A percentile compares a stretch with the other conserved stretches of the same genome.
These are phyloP conservation scores for Lachnellula subtilissima DNA, from an alignment of 2,329 filamentous ascomycete species.

Conservation along the genomic window DNA sequence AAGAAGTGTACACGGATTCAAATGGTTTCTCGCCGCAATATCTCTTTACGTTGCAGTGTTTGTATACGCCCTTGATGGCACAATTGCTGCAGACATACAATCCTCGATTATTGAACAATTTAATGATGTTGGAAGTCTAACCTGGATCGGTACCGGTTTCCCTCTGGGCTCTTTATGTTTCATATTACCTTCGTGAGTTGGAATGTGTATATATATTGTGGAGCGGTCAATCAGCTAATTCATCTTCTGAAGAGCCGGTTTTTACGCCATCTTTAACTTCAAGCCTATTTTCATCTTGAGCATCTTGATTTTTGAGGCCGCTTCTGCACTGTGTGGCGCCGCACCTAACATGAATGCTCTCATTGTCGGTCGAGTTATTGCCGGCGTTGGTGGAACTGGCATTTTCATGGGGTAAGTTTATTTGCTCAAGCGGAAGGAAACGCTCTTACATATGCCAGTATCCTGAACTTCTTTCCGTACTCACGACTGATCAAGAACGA, in stretches of 20 bases:
- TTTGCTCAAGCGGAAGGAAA: neutral
- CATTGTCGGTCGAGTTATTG: slow-evolving; percentile 41
- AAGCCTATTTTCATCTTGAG: slow-evolving; percentile 22
- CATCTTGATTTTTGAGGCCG: slow-evolving; percentile 22
- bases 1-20: neutral
- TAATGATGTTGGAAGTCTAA: slow-evolving; percentile 25
- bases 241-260: neutral
- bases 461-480: slow-evolving; percentile 15
- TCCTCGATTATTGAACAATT: slow-evolving; percentile 25
- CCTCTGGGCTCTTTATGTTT: slow-evolving; percentile 19
- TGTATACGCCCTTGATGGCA: slow-evolving; percentile 3
- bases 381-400: slow-evolving; percentile 38
- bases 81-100: slow-evolving; percentile 24
- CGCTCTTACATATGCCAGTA: neutral
- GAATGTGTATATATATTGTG: neutral
- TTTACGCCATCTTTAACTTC: slow-evolving; percentile 20
- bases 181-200: slow-evolving; percentile 29
- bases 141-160: slow-evolving; percentile 32
- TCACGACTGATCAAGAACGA: slow-evolving; percentile 9
- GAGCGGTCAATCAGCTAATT: neutral
- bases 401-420: slow-evolving; percentile 35
- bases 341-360: slow-evolving; percentile 35
- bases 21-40: slow-evolving; percentile 3
- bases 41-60: slow-evolving; percentile 5
- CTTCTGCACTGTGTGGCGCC: slow-evolving; percentile 28